Evolutionary conservation across 139 green algal species (phyloP).

Genomic region (Chlorella vulgaris): DNA sequence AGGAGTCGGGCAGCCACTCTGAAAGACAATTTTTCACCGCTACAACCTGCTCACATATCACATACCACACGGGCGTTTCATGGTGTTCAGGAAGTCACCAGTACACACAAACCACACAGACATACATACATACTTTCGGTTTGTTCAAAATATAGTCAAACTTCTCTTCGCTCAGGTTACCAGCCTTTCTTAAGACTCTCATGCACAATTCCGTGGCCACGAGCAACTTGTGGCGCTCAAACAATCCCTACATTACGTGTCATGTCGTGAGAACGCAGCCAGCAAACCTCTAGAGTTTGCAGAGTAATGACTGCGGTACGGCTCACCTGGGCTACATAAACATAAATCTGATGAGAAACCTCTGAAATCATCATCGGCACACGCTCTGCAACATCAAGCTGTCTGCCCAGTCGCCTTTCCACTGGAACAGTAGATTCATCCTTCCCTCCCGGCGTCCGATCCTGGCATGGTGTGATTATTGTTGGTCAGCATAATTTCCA

Average conservation of each 20-base stretch:
- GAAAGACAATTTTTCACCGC: not conserved
- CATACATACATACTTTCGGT: conserved; percentile 45
- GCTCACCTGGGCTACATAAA: conserved; percentile 5
- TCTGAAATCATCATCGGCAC: conserved; percentile 80
- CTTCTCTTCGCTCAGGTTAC: conserved; percentile 74
- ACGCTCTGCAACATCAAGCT: conserved; percentile 66
- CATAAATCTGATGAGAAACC: conserved; percentile 74
- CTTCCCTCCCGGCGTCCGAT: conserved; percentile 32
- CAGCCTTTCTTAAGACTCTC: conserved; percentile 70
- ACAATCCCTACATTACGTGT: conserved; percentile 71
- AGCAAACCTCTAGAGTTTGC: no score
- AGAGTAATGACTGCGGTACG: no score
- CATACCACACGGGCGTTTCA: not conserved
- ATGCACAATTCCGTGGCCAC: conserved; percentile 89
- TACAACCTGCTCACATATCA: not conserved
- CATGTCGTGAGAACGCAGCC: not conserved
- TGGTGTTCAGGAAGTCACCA: not conserved
- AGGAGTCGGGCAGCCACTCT: conserved; percentile 80
- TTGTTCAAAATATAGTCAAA: conserved; percentile 87
- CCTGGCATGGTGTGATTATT: no score
- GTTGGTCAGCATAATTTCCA: no score
- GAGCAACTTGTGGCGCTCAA: conserved; percentile 95
- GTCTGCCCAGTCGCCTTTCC: conserved; percentile 36
- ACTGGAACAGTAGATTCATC: conserved; percentile 37
- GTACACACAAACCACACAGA: not conserved